Evolutionary conservation across 2,329 filamentous ascomycete species (phyloP), one percentile per base, ranked within the genome.

Genomic region (Aureobasidium sp.): DNA sequence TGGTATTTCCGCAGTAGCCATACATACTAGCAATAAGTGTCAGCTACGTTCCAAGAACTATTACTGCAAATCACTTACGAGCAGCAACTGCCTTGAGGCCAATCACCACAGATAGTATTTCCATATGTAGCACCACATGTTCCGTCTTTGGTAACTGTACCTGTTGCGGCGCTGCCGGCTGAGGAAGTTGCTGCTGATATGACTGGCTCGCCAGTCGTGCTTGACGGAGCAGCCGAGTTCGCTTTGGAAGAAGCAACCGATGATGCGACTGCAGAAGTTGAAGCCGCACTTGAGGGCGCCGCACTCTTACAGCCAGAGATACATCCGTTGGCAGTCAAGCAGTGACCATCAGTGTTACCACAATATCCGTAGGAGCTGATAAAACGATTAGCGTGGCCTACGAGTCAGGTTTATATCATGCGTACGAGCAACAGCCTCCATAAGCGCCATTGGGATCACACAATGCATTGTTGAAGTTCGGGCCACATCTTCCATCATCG

Each of bases 101-200:
- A 85, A 62, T 78, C 68, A 25, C 80, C 80, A 67, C 82, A 85
- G 45, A 82, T 69, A 3, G 75, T 79, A 62, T 76, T 74, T 15
- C 73, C 75, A 65, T 83, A 80, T 9, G 67, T 74, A 21, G 75
- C 74, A 63, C 82, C 82, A 66, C 82, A 85, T 62, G 75, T 77
- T 39, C 82, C 82, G 69, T 85, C 78, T 3, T 73, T 80, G 15
- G 81, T 83, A 13, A 68, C 67, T 15, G 66, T 60, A 30, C 70
- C 74, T 44, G 68, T 73, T 2, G 70, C 52, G 48, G 64, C 59
- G 25, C 59, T 61, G 10, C 69, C 67, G 44, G 71, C 68, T 16
- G 67, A 67, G 8, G 65, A 67, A 25, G 69, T 63, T 16, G 68
- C 65, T 30, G 66, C 62, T 29, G 66, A 70, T 39, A 71, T 64